Base-by-base conservation (phyloP, 2,329 filamentous ascomycete species). In the Trichoderma sp. region DNA sequence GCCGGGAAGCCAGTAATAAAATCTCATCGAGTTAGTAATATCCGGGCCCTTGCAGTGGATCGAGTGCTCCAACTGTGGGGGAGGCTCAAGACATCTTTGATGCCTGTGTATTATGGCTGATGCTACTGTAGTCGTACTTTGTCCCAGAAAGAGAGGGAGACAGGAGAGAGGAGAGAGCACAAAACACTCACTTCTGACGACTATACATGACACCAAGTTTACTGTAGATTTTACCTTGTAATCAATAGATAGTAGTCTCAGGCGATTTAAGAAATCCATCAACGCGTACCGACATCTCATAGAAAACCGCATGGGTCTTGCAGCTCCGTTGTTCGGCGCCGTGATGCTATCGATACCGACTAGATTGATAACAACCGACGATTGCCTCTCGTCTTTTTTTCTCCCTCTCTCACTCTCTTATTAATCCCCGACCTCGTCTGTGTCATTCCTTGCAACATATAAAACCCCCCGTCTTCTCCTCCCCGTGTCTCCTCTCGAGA, bases 281-380 rank as follows among this genome's bases (percentile, higher is more conserved):
- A 28, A 28, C 3, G 9, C 2, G 9, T 34, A 34, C 30, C 9
- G 30, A 10, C 30, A 34, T 9, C 15, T 21, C 21, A 58, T 17
- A 14, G 17, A 30, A 51, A 10, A 51, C 48, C 5, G 48, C 48
- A 30, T 60, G 57, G 57, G 57, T 52, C 58, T 14, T 39, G 12
- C 34, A n/a, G 58, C 58, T 61, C 58, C 58, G 58, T 61, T 61
- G 28, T 34, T 61, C 58, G 47, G 58, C 58, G 47, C 17, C 50
- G 30, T 52, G 45, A 58, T 9, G 17, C 26, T 60, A 60, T 43
- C 34, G 28, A 43, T 51, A 60, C 43, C 57, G 15, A 60, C 30
- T 48, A 50, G 30, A 60, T 44, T 52, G 39, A 61, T 52, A 52
- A 50, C 58, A 30, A 30, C 6, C 7, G 41, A 52, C 58, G 39